Evolutionary conservation across 768 basidiomycete genomes (phyloP).

Genomic region (Panaeolus cyanescens): DNA sequence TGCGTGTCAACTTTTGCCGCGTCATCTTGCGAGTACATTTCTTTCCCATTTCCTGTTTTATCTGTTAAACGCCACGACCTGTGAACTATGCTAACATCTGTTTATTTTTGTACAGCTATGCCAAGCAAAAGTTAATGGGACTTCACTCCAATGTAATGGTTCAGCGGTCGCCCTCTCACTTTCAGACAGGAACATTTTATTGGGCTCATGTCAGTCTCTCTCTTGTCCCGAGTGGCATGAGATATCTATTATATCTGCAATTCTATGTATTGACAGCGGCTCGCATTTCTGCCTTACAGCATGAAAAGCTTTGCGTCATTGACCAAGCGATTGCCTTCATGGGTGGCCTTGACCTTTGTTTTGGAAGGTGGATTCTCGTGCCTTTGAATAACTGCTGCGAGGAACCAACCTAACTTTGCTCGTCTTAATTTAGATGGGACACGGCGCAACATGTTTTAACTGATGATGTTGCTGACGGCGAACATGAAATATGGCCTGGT

Average conservation of each 20-base stretch:
- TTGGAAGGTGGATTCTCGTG: conserved; percentile 59
- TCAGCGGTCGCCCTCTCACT: conserved; percentile 96
- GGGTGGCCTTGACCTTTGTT: conserved; percentile 96
- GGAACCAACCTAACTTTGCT: background rate
- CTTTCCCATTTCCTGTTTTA: conserved; percentile 8
- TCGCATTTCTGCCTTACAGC: conserved; percentile 48
- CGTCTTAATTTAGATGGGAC: conserved; percentile 71
- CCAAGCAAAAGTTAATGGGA: conserved; percentile 77
- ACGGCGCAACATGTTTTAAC: conserved; percentile 90
- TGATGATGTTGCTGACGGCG: conserved; percentile 75
- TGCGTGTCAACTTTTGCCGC: background rate
- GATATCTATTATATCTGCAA: too few relatives aligned
- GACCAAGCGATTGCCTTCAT: conserved; percentile 98
- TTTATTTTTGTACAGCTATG: conserved; percentile 54
- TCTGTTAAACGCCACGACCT: background rate
- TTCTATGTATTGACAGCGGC: too few relatives aligned
- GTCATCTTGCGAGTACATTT: background rate
- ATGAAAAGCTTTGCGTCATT: conserved; percentile 97
- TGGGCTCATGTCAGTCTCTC: conserved; percentile 89
- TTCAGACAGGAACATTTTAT: conserved; percentile 96
- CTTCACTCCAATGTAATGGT: conserved; percentile 94
- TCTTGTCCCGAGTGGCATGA: background rate
- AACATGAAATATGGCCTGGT: conserved; percentile 89
- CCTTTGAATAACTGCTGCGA: background rate
- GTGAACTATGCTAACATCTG: background rate